These are phyloP conservation scores for Schizochytrium sp. DNA, from an alignment of 108 stramenopile genomes.

Conservation along the genomic window DNA sequence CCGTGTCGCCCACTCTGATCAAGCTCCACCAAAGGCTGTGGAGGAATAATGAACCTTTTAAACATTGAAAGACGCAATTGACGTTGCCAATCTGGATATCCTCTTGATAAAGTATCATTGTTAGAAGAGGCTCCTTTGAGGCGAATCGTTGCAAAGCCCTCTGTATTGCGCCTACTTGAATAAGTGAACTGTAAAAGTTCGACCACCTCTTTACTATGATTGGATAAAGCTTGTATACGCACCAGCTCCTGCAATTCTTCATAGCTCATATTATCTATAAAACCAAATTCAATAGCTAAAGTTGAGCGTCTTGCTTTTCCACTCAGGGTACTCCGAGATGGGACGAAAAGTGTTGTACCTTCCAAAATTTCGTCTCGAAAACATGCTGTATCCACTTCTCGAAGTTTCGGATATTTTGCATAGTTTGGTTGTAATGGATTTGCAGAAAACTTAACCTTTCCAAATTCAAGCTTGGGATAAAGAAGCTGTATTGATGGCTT, in stretches of 20 bases:
- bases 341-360: not conserved
- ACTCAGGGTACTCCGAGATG: not conserved
- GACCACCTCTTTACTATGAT: not conserved
- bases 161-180: not conserved
- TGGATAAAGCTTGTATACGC: not conserved
- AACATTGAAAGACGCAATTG: not conserved
- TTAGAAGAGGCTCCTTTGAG: not conserved
- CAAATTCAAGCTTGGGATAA: not conserved
- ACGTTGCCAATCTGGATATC: not conserved
- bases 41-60: not conserved
- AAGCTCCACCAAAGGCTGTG: not conserved
- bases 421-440: constrained; percentile 10
- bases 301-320: not conserved
- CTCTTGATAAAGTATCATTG: not conserved
- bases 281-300: not conserved
- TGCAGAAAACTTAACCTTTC: not conserved
- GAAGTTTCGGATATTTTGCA: not conserved
- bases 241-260: not conserved
- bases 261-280: not conserved
- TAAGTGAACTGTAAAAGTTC: not conserved
- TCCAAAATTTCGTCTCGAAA: not conserved
- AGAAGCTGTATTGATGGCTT: not conserved
- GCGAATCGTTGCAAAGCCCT: not conserved
- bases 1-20: not conserved
- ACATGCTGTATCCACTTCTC: not conserved